These are phyloP conservation scores for Sicyos edulis DNA, from an alignment of 306 rosid species.

Conservation along the genomic window DNA sequence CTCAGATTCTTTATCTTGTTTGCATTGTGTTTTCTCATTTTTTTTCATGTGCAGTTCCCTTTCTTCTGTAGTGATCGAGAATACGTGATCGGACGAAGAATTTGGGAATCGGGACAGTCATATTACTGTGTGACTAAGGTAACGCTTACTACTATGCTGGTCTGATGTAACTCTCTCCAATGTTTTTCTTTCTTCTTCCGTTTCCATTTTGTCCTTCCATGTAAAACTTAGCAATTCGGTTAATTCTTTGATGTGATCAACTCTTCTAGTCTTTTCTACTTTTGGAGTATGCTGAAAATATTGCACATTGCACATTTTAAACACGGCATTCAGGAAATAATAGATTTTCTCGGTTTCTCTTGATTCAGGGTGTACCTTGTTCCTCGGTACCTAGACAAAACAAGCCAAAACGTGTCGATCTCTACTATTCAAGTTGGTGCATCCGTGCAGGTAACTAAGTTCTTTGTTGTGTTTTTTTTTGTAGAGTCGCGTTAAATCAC, in stretches of 20 bases:
- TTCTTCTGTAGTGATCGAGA: conserved; percentile 61
- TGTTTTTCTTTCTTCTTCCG: background rate
- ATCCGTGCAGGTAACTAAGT: conserved; percentile 47
- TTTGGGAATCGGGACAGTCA: conserved; percentile 47
- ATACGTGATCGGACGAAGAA: conserved; percentile 53
- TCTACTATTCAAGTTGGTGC: conserved; percentile 64
- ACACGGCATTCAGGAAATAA: conserved; percentile 16
- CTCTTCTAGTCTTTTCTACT: background rate
- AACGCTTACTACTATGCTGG: conserved; percentile 6
- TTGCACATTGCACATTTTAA: background rate
- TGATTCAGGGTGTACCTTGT: conserved; percentile 45
- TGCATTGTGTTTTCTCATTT: background rate
- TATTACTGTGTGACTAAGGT: conserved; percentile 59
- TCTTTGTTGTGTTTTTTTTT: background rate
- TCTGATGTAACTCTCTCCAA: background rate
- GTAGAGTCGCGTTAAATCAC: no score
- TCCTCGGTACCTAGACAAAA: conserved; percentile 43
- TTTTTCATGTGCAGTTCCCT: conserved; percentile 43
- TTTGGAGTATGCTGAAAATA: background rate
- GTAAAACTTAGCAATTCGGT: background rate
- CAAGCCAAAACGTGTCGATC: conserved; percentile 54
- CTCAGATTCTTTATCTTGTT: background rate
- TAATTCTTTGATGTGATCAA: background rate
- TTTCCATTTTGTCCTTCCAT: background rate
- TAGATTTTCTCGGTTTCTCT: conserved; percentile 1